These are phyloP conservation scores for Sclerotiophoma versabilis DNA, from an alignment of 2,329 filamentous ascomycete species.

Conservation along the genomic window DNA sequence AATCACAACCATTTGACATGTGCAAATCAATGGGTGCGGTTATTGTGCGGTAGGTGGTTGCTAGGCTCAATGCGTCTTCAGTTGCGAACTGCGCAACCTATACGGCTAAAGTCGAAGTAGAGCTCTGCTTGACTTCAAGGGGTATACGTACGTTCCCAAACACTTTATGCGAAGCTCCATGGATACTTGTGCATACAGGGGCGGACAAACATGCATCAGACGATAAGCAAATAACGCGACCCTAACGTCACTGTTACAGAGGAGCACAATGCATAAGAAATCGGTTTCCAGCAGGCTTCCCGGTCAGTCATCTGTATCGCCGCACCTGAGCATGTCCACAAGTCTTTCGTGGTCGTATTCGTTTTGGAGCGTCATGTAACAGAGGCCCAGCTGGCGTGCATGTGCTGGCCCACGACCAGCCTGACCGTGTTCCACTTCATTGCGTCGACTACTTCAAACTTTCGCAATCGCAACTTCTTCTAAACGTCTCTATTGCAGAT, in stretches of 20 bases:
- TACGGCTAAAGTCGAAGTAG: not conserved
- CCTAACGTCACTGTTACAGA: constrained; percentile 1
- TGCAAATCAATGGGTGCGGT: constrained; percentile 8
- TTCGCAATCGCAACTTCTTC: no score
- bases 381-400: no score
- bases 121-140: not conserved
- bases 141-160: not conserved
- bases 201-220: not conserved
- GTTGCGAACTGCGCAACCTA: constrained; percentile 9
- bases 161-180: constrained; percentile 1
- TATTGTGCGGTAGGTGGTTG: not conserved
- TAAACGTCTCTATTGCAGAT: no score
- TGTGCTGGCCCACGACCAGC: no score
- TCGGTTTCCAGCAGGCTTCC: no score
- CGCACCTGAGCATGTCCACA: no score
- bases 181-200: constrained; percentile 4
- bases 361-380: no score
- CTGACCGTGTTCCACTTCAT: no score
- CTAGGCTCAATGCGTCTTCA: constrained; percentile 5
- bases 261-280: not conserved
- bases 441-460: no score
- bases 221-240: not conserved
- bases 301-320: no score
- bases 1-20: constrained; percentile 19
- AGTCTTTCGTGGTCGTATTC: no score